Evolutionary conservation across 2,329 filamentous ascomycete species (phyloP).

Genomic region (Fusarium phyllophilum): DNA sequence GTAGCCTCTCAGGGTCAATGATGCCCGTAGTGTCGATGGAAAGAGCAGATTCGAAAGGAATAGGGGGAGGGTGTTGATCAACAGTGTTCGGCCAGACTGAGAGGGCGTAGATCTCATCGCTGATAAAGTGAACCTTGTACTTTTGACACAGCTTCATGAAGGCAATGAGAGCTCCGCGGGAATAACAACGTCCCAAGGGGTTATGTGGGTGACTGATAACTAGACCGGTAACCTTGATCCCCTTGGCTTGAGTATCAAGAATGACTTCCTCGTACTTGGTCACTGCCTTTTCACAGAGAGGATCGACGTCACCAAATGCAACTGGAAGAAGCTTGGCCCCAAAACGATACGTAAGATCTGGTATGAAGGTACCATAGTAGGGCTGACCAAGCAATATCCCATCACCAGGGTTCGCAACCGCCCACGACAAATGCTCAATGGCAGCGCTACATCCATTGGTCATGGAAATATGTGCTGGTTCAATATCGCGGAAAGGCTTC

Average conservation of each 20-base stretch:
- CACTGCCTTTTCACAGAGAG: conserved; percentile 54
- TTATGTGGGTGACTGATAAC: conserved; percentile 64
- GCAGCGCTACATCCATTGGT: conserved; percentile 55
- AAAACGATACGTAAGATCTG: conserved; percentile 56
- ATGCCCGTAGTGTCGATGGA: conserved; percentile 55
- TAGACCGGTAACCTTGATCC: conserved; percentile 56
- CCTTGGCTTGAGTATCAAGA: conserved; percentile 51
- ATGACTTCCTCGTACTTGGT: conserved; percentile 56
- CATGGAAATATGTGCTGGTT: conserved; percentile 49
- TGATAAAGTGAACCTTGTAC: conserved; percentile 63
- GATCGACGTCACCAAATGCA: conserved; percentile 56
- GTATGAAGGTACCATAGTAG: conserved; percentile 60
- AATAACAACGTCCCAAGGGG: conserved; percentile 61
- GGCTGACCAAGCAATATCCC: conserved; percentile 55
- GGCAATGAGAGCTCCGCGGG: conserved; percentile 51
- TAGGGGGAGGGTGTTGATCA: conserved; percentile 38
- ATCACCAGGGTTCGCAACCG: conserved; percentile 53
- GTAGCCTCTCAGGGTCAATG: conserved; percentile 61
- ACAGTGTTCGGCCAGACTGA: conserved; percentile 58
- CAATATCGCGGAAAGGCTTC: conserved; percentile 42
- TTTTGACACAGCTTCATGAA: conserved; percentile 59
- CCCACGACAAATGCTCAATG: conserved; percentile 55
- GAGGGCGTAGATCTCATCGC: conserved; percentile 61
- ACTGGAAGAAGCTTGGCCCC: conserved; percentile 56
- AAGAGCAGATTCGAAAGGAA: conserved; percentile 58